Conservation (phyloP, 805 yeast species). For the Candida corydali region DNA sequence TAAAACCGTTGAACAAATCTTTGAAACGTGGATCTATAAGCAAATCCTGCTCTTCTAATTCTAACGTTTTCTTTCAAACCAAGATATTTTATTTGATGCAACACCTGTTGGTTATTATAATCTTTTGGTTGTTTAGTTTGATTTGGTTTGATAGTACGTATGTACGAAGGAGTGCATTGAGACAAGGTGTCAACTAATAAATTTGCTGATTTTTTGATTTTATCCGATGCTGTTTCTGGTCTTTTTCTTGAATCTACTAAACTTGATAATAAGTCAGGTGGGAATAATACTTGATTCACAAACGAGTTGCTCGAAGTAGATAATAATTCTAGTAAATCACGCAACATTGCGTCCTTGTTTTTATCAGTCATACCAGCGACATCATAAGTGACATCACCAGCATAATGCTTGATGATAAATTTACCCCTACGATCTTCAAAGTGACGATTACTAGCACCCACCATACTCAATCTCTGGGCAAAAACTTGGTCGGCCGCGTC, state of each 20-base stretch:
- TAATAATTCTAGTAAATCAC: constrained; percentile 79
- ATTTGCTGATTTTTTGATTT: constrained; percentile 89
- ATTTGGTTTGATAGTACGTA: constrained; percentile 96
- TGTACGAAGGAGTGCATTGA: constrained; percentile 90
- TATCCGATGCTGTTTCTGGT: constrained; percentile 95
- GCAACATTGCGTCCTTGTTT: constrained; percentile 89
- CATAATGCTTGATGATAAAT: constrained; percentile 91
- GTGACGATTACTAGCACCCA: constrained; percentile 72
- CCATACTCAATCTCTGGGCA: constrained; percentile 84
- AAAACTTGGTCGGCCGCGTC: constrained; percentile 95
- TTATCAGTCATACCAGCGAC: constrained; percentile 90
- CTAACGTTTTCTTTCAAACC: constrained; percentile 97
- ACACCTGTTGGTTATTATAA: constrained; percentile 81
- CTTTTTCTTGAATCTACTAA: constrained; percentile 60
- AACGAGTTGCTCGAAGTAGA: constrained; percentile 68
- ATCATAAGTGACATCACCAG: constrained; percentile 96
- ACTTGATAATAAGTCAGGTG: constrained; percentile 31
- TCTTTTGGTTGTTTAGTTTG: constrained; percentile 88
- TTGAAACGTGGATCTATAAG: constrained; percentile 94
- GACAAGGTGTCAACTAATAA: constrained; percentile 84
- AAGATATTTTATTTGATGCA: constrained; percentile 92
- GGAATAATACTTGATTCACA: constrained; percentile 50
- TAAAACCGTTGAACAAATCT: constrained; percentile 94
- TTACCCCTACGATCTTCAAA: constrained; percentile 85
- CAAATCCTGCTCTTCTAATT: constrained; percentile 97